phyloP scores from a whole-genome alignment of 345 rosid genomes.

The Kandelia obovata region DNA sequence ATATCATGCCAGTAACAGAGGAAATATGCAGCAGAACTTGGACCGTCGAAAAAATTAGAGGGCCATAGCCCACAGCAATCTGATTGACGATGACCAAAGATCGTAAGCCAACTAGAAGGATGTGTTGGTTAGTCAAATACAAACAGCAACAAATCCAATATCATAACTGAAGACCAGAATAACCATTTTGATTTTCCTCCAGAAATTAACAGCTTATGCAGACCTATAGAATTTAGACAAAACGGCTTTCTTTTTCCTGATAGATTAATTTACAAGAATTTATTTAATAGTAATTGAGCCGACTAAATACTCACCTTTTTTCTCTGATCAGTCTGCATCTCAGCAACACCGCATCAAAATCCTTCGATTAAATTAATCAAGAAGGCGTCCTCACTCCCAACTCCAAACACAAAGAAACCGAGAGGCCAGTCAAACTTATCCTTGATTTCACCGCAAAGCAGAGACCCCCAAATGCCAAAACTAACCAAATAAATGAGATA shows the following conservation, averaged over 20 bases:
- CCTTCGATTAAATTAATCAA: slow-evolving; percentile 21
- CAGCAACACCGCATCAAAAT: slow-evolving; percentile 49
- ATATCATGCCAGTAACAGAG: slow-evolving; percentile 17
- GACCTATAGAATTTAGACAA: not conserved
- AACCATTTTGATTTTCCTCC: slow-evolving; percentile 15
- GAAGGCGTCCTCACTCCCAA: slow-evolving; percentile 14
- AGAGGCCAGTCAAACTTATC: not conserved
- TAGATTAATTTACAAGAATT: no score
- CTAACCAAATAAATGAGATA: not conserved
- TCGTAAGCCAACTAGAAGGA: not conserved
- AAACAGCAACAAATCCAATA: slow-evolving; percentile 1
- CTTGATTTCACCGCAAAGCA: not conserved
- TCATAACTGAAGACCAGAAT: not conserved
- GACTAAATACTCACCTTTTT: slow-evolving; percentile 52
- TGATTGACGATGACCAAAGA: not conserved
- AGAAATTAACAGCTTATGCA: slow-evolving; percentile 5
- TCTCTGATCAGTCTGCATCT: slow-evolving; percentile 93
- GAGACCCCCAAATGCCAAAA: not conserved
- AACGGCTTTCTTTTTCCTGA: no score
- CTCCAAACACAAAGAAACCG: slow-evolving; percentile 9
- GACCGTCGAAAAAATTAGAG: not conserved
- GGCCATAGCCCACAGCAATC: not conserved
- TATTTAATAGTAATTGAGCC: not conserved
- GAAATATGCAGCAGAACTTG: slow-evolving; percentile 13
- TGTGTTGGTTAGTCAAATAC: not conserved